phyloP scores from a whole-genome alignment of 1,284 basidiomycete genomes.

The Sporisorium graminicola region DNA sequence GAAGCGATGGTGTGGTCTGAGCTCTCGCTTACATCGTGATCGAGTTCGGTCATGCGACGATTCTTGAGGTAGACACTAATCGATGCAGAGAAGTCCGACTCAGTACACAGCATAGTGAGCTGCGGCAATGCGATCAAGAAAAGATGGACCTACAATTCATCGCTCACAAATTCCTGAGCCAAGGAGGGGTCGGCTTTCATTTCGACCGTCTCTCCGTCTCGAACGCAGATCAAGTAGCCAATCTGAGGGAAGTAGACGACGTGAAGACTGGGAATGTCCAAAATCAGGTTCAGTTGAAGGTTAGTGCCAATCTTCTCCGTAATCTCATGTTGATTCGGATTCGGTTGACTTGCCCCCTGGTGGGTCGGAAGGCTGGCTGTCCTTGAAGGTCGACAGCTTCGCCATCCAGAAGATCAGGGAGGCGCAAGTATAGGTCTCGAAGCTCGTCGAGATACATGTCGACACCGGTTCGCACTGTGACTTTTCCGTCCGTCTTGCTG shows the following conservation, averaged over 20 bases:
- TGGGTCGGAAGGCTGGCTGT: conserved; percentile 25
- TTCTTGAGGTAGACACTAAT: conserved; percentile 48
- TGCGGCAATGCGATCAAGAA: neutral
- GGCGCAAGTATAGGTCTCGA: conserved; percentile 6
- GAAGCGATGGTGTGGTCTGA: neutral
- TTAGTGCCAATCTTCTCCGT: neutral
- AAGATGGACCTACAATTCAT: conserved; percentile 19
- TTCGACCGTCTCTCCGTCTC: conserved; percentile 26
- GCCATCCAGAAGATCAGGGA: conserved; percentile 22
- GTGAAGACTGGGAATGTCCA: conserved; percentile 13
- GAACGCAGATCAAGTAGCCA: conserved; percentile 46
- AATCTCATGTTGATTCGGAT: neutral
- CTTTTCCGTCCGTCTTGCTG: conserved; percentile 30
- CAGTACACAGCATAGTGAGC: neutral
- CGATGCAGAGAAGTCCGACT: neutral
- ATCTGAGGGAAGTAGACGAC: conserved; percentile 55
- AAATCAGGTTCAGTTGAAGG: neutral
- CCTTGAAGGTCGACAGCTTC: conserved; percentile 27
- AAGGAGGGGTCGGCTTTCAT: conserved; percentile 25
- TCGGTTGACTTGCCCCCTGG: conserved; percentile 21
- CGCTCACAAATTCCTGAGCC: conserved; percentile 33
- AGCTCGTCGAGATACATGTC: conserved; percentile 42
- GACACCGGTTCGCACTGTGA: conserved; percentile 28
- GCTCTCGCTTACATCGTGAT: conserved; percentile 23
- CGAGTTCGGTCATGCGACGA: conserved; percentile 29